Conservation (phyloP, 1,284 basidiomycete genomes). For the Leccinum fuscescens region DNA sequence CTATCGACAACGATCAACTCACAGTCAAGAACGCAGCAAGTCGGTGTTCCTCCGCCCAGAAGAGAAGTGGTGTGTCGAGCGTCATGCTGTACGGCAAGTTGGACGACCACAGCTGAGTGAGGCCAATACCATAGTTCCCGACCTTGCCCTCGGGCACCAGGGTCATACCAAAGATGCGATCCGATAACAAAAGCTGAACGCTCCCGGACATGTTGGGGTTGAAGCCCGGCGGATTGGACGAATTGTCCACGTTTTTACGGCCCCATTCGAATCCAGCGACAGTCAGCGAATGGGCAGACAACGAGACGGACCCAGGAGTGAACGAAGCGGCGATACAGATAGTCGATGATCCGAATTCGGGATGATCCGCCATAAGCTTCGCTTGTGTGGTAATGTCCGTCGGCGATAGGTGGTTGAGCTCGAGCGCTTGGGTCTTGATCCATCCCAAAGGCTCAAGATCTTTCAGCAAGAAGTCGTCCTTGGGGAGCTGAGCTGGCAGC, state of each 20-base stretch:
- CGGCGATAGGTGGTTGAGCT: slow-evolving; percentile 90
- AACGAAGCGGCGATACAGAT: slow-evolving; percentile 95
- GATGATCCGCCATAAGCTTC: slow-evolving; percentile 94
- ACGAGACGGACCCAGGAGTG: slow-evolving; percentile 95
- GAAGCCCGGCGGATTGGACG: slow-evolving; percentile 54
- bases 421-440: slow-evolving; percentile 95
- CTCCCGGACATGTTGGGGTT: slow-evolving; percentile 98
- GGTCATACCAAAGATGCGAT: slow-evolving; percentile 90
- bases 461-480: slow-evolving; percentile 92
- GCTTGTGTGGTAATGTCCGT: slow-evolving; percentile 95
- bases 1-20: slow-evolving; percentile 33
- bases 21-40: slow-evolving; percentile 88
- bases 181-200: slow-evolving; percentile 92
- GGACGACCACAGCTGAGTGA: slow-evolving; percentile 90
- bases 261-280: slow-evolving; percentile 98
- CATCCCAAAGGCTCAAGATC: slow-evolving; percentile 96
- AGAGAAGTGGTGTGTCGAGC: slow-evolving; percentile 87
- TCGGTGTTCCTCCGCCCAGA: slow-evolving; percentile 96
- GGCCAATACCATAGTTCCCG: slow-evolving; percentile 92
- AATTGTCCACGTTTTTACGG: slow-evolving; percentile 66
- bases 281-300: slow-evolving; percentile 89
- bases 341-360: slow-evolving; percentile 91
- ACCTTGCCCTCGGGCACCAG: slow-evolving; percentile 87
- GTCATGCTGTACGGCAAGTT: slow-evolving; percentile 84
- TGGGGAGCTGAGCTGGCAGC: slow-evolving; percentile 81